A percentile compares a stretch with the other conserved stretches of the same genome.
Evolutionary conservation across 192 early-diverging fungal genomes (phyloP).

Genomic region (Rhizoclosmatium globosum): DNA sequence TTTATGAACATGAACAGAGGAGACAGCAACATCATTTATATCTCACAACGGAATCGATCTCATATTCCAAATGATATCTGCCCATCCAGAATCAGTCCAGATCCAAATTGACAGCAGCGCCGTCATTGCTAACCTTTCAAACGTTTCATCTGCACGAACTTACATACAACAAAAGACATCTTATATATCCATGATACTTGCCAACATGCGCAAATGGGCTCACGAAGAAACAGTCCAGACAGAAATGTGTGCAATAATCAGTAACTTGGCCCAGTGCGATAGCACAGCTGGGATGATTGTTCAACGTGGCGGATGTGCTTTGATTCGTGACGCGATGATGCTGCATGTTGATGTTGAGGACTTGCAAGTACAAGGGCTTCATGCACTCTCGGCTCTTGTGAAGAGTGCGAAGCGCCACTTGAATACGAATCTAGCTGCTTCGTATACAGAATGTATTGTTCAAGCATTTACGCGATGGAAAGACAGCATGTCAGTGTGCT

Average conservation of each 20-base stretch:
- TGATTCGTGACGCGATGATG: constrained; percentile 43
- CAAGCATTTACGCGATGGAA: constrained; percentile 15
- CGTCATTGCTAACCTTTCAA: constrained; percentile 43
- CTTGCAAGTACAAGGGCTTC: constrained; percentile 44
- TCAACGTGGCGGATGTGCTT: constrained; percentile 18
- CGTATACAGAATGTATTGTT: background rate
- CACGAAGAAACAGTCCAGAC: constrained; percentile 37
- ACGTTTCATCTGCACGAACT: constrained; percentile 9
- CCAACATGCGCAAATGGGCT: constrained; percentile 37
- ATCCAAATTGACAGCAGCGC: constrained; percentile 51
- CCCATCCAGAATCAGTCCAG: constrained; percentile 29
- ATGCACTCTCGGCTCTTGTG: constrained; percentile 41
- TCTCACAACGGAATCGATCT: constrained; percentile 36
- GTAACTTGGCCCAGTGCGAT: constrained; percentile 42
- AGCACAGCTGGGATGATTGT: constrained; percentile 33
- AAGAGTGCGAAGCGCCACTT: constrained; percentile 20
- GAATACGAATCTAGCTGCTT: background rate
- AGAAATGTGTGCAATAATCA: constrained; percentile 48
- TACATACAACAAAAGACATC: constrained; percentile 20
- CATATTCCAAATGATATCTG: constrained; percentile 41
- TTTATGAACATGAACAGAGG: constrained; percentile 24
- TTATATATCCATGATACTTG: constrained; percentile 35
- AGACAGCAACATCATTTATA: constrained; percentile 33
- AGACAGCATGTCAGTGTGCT: constrained; percentile 27
- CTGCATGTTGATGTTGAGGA: constrained; percentile 15